Evolutionary conservation across 2,329 filamentous ascomycete genomes (phyloP).

Genomic region (Colletotrichum magnum): DNA sequence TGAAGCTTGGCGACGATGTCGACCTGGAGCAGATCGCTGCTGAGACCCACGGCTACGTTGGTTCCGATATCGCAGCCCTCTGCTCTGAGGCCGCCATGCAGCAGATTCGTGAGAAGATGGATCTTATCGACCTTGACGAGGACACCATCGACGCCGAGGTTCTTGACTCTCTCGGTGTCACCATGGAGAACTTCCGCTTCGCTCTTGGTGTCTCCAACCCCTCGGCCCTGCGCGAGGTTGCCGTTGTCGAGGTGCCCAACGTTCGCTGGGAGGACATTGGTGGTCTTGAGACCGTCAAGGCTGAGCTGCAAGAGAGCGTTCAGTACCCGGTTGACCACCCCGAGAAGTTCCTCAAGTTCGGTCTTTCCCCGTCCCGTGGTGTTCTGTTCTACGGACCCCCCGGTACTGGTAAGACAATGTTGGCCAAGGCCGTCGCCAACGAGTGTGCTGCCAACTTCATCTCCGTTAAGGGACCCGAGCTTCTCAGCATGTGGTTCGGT

Average conservation of each 20-base stretch:
- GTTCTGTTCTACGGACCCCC: slow-evolving; percentile 99
- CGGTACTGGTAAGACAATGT: slow-evolving; percentile 99
- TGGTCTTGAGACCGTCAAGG: slow-evolving; percentile 98
- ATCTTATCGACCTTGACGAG: slow-evolving; percentile 98
- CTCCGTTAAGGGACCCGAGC: slow-evolving; percentile 97
- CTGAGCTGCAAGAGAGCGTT: slow-evolving; percentile 98
- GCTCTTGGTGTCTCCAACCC: slow-evolving; percentile 98
- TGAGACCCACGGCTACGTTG: slow-evolving; percentile 98
- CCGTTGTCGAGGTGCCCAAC: slow-evolving; percentile 98
- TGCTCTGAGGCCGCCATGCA: slow-evolving; percentile 99
- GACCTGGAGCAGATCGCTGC: slow-evolving; percentile 96
- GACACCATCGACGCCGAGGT: slow-evolving; percentile 99
- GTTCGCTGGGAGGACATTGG: slow-evolving; percentile 99
- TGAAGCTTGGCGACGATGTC: slow-evolving; percentile 98
- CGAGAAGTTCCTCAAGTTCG: slow-evolving; percentile 99
- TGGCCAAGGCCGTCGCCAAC: slow-evolving; percentile 99
- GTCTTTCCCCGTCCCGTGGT: slow-evolving; percentile 96
- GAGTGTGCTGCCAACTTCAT: slow-evolving; percentile 99
- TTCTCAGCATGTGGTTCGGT: slow-evolving; percentile 99
- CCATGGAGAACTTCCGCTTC: slow-evolving; percentile 99
- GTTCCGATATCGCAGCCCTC: slow-evolving; percentile 97
- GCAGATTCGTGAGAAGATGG: slow-evolving; percentile 99
- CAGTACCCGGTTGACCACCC: slow-evolving; percentile 99
- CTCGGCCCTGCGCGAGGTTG: slow-evolving; percentile 97
- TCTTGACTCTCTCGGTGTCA: slow-evolving; percentile 96